These are phyloP conservation scores for Plasmodium vivax DNA, from an alignment of 169 alveolate genomes.

Conservation along the genomic window DNA sequence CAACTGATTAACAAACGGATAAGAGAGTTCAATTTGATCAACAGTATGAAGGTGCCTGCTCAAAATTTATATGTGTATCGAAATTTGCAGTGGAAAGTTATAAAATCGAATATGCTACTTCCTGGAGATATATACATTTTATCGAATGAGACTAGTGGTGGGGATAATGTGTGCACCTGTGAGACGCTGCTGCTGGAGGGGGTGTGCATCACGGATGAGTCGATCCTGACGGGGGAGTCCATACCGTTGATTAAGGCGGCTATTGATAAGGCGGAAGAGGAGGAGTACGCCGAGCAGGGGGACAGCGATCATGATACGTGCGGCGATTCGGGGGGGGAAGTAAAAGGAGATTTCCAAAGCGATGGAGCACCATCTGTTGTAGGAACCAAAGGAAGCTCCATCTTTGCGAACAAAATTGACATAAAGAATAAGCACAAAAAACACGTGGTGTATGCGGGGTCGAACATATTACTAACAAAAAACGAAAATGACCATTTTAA, in stretches of 20 bases:
- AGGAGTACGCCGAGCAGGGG: slow-evolving; percentile 5
- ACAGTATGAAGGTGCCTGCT: slow-evolving; percentile 93
- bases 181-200: slow-evolving; percentile 78
- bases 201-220: slow-evolving; percentile 86
- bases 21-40: slow-evolving; percentile 83
- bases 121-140: slow-evolving; percentile 95
- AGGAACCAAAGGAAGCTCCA: slow-evolving; percentile 72
- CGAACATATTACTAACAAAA: slow-evolving; percentile 89
- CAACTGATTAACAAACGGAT: slow-evolving; percentile 87
- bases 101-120: slow-evolving; percentile 88
- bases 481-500: slow-evolving; percentile 75
- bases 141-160: slow-evolving; percentile 70
- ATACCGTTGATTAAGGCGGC: slow-evolving; percentile 86
- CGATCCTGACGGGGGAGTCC: slow-evolving; percentile 91
- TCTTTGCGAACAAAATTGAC: slow-evolving; percentile 58
- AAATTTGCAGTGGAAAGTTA: slow-evolving; percentile 90
- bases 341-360: too few species aligned
- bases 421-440: slow-evolving; percentile 81
- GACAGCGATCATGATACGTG: slow-evolving; percentile 2
- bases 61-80: slow-evolving; percentile 89
- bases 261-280: slow-evolving; percentile 43
- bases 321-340: background rate
- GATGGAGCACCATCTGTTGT: background rate
- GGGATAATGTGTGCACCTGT: slow-evolving; percentile 63
- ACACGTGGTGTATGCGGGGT: slow-evolving; percentile 94